These are phyloP conservation scores for Cinchona pubescens DNA, from an alignment of 257 asterid genomes.

Conservation along the genomic window DNA sequence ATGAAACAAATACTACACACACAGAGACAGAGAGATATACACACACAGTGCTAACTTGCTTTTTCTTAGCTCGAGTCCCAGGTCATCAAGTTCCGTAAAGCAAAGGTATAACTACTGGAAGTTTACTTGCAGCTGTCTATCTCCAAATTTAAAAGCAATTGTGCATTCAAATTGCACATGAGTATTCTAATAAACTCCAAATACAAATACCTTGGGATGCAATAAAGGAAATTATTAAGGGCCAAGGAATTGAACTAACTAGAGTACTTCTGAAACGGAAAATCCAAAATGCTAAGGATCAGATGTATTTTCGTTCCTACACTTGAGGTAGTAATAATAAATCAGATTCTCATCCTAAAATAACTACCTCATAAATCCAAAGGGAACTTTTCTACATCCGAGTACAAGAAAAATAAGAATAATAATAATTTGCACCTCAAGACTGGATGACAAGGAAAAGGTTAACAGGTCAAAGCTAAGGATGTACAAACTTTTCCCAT, in stretches of 20 bases:
- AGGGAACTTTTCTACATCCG: neutral
- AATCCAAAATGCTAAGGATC: neutral
- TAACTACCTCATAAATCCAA: neutral
- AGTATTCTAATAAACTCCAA: neutral
- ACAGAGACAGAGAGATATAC: too few species aligned
- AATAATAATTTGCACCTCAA: neutral
- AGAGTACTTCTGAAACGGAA: neutral
- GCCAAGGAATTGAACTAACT: neutral
- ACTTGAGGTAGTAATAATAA: neutral
- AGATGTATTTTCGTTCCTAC: neutral
- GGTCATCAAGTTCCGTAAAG: neutral
- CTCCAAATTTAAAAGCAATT: neutral
- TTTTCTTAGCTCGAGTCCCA: neutral
- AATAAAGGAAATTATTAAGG: neutral
- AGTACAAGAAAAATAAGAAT: neutral
- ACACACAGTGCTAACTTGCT: too few species aligned
- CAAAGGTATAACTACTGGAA: too few species aligned
- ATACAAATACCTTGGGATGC: neutral
- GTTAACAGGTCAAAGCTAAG: neutral
- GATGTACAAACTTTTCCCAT: neutral
- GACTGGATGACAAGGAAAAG: neutral
- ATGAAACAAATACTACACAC: neutral
- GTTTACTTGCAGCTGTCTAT: neutral
- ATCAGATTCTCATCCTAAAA: neutral
- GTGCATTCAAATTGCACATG: neutral